Evolutionary conservation across 352 stramenopile genomes (phyloP).

Genomic region (Globisporangium cylindrosporum): DNA sequence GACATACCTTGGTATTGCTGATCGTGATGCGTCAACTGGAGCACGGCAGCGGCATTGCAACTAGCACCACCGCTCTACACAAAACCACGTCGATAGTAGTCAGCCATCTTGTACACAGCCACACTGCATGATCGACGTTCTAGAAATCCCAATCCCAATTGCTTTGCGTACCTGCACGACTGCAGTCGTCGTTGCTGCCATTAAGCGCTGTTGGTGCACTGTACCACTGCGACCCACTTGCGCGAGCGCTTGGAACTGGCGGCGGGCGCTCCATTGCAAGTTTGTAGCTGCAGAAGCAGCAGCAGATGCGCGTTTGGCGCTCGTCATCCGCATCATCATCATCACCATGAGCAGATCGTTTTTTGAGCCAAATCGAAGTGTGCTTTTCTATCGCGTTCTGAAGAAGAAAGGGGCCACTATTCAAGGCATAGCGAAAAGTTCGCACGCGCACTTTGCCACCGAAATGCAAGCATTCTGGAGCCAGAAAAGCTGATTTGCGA

Average conservation of each 20-base stretch:
- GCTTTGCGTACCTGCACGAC: not conserved
- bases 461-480: not conserved
- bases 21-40: not conserved
- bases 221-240: not conserved
- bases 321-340: not conserved
- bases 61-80: not conserved
- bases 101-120: no score
- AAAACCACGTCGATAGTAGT: no score
- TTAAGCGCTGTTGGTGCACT: not conserved
- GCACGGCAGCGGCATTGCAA: not conserved
- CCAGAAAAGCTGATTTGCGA: no score
- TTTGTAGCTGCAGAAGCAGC: not conserved
- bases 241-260: not conserved
- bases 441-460: not conserved
- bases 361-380: conserved; percentile 1
- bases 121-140: not conserved
- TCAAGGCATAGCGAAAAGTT: not conserved
- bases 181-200: not conserved
- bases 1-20: not conserved
- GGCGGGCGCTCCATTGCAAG: not conserved
- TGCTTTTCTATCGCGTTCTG: not conserved
- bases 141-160: not conserved
- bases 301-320: not conserved
- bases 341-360: not conserved
- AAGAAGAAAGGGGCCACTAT: not conserved